Base-by-base conservation (phyloP, 768 basidiomycete species). In the Kondoa malvinella region DNA sequence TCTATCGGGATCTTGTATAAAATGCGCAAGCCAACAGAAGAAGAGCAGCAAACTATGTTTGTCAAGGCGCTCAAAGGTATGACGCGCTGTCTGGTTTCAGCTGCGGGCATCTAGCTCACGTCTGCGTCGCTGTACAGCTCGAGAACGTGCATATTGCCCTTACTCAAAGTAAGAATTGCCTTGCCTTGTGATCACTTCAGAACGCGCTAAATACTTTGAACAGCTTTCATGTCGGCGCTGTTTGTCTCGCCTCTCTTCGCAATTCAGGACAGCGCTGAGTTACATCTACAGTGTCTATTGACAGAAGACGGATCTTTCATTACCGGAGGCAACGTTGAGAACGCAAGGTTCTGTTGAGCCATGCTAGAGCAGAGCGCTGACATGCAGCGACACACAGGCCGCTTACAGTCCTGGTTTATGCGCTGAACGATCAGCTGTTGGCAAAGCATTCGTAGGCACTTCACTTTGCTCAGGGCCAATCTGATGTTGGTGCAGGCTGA, bases 81-180 rank as follows among this genome's bases (percentile, higher is more conserved):
- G n/a, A n/a, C n/a, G n/a, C n/a, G n/a, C 40, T 50, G 8, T 21
- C 12, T 50, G 8, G 12, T 50, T 50, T 21, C 12, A 50, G 40
- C 8, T 50, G 21, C 40, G 40, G 12, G 40, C 8, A 50, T 8
- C 21, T 50, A 8, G 40, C 40, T 50, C 21, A 50, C 21, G 12
- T 8, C 40, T 50, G 21, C 21, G 8, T 8, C 21, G 8, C 40
- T 8, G 32, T 31, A 31, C 8, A 63, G 61, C 61, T 27, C 27
- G 61, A 27, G 61, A 63, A 12, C 26, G 26, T 4, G 61, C 61
- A 16, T 63, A 63, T 63, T 63, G 61, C 32, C 61, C 61, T 63
- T 63, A 63, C n/a, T 29, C 26, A 16, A 63, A 34, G 27, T n/a
- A 27, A 29, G 27, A 50, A 8, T 63, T 33, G 14, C 16, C 30